Conservation (phyloP, 2,329 filamentous ascomycete species). For the Macrophomina phaseolina region DNA sequence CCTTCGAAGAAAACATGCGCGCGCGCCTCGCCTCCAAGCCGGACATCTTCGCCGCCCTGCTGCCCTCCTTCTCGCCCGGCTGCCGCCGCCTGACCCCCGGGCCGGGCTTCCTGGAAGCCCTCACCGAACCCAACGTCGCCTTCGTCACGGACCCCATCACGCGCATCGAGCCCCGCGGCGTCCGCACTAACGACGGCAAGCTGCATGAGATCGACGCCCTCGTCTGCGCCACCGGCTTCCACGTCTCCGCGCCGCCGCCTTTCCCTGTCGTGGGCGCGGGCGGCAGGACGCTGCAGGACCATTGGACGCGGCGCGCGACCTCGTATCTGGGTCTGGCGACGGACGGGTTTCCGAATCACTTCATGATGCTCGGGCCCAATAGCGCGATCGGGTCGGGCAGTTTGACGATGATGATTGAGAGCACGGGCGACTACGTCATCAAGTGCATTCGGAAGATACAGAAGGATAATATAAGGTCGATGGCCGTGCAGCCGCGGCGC, state of each 20-base stretch:
- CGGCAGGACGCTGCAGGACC: slow-evolving; percentile 37
- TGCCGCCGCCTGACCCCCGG: slow-evolving; percentile 59
- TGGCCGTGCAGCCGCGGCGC: slow-evolving; percentile 38
- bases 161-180: slow-evolving; percentile 43
- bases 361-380: slow-evolving; percentile 51
- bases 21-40: slow-evolving; percentile 44
- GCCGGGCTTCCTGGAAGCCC: slow-evolving; percentile 58
- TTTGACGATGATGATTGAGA: slow-evolving; percentile 50
- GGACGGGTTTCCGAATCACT: slow-evolving; percentile 46
- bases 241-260: slow-evolving; percentile 45
- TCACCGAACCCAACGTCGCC: slow-evolving; percentile 48
- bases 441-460: slow-evolving; percentile 50
- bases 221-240: slow-evolving; percentile 54
- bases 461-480: slow-evolving; percentile 48
- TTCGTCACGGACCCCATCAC: slow-evolving; percentile 45
- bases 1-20: slow-evolving; percentile 51
- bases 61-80: slow-evolving; percentile 52
- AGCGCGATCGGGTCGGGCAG: slow-evolving; percentile 47
- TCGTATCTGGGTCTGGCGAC: slow-evolving; percentile 41
- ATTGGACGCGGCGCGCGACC: slow-evolving; percentile 43
- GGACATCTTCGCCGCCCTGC: slow-evolving; percentile 48
- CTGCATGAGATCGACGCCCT: slow-evolving; percentile 49
- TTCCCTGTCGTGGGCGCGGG: slow-evolving; percentile 40
- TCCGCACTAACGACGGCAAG: slow-evolving; percentile 49
- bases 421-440: slow-evolving; percentile 47